A percentile compares a stretch with the other conserved stretches of the same genome.
Evolutionary conservation across 805 yeast species (phyloP).

Genomic region (Candida berthetii): DNA sequence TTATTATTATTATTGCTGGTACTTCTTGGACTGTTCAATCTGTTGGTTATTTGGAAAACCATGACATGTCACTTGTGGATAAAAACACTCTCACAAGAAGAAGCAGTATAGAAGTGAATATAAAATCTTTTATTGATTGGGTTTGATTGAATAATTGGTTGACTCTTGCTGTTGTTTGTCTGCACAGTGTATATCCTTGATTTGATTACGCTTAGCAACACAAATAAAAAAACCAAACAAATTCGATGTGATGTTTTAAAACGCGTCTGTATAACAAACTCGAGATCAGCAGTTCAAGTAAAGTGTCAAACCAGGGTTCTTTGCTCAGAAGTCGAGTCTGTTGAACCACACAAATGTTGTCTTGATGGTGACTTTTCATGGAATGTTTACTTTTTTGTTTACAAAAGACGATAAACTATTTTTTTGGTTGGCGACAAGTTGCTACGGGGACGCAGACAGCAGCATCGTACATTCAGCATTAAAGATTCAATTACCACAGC

Average conservation of each 20-base stretch:
- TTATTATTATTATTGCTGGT: background rate
- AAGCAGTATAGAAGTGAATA: background rate
- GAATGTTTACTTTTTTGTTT: background rate
- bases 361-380: background rate
- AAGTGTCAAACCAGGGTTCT: too few species aligned
- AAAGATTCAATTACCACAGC: background rate
- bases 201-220: too few species aligned
- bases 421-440: too few species aligned
- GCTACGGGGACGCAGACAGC: too few species aligned
- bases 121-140: background rate
- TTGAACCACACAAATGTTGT: background rate
- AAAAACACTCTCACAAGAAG: background rate
- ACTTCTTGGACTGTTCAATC: conserved; percentile 11
- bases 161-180: background rate
- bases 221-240: too few species aligned
- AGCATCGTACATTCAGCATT: background rate
- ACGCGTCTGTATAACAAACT: too few species aligned
- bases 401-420: background rate
- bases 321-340: too few species aligned
- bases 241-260: too few species aligned
- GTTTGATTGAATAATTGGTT: too few species aligned
- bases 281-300: too few species aligned
- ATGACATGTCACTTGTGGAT: conserved; percentile 12
- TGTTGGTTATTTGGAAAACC: conserved; percentile 15
- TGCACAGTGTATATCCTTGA: background rate